A percentile compares a stretch with the other conserved stretches of the same genome.
Evolutionary conservation across 1,284 basidiomycete species (phyloP).

Genomic region (Rhizoctonia solani): DNA sequence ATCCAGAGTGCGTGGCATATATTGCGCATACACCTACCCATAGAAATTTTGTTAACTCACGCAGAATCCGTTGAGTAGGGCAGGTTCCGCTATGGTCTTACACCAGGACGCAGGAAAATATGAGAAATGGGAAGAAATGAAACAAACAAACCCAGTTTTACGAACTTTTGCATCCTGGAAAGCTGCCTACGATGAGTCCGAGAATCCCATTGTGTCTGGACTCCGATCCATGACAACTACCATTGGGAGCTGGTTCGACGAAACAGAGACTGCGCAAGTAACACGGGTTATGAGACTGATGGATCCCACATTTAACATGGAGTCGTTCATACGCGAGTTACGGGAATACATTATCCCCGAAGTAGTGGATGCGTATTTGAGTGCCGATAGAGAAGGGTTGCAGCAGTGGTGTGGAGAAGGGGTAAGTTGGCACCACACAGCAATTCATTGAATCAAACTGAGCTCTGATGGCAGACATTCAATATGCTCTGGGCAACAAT

Average conservation of each 20-base stretch:
- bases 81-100: conserved; percentile 80
- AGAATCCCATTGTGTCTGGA: conserved; percentile 84
- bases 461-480: conserved; percentile 65
- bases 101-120: conserved; percentile 79
- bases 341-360: conserved; percentile 98
- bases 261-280: conserved; percentile 97
- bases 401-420: conserved; percentile 96
- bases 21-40: conserved; percentile 1
- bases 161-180: conserved; percentile 63
- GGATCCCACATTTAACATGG: conserved; percentile 87
- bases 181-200: conserved; percentile 87
- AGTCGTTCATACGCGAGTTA: conserved; percentile 86
- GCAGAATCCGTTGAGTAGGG: conserved; percentile 54
- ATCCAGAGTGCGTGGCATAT: conserved; percentile 70
- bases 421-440: conserved; percentile 55
- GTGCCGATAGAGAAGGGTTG: conserved; percentile 83
- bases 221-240: conserved; percentile 84
- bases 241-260: conserved; percentile 89
- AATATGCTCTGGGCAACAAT: conserved; percentile 98
- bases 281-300: conserved; percentile 82
- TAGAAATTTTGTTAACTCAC: not conserved
- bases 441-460: not conserved
- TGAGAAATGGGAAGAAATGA: conserved; percentile 75
- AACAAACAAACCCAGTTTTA: conserved; percentile 74
- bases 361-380: conserved; percentile 93